Conservation (phyloP, 345 rosid species). For the Litchi chinensis region DNA sequence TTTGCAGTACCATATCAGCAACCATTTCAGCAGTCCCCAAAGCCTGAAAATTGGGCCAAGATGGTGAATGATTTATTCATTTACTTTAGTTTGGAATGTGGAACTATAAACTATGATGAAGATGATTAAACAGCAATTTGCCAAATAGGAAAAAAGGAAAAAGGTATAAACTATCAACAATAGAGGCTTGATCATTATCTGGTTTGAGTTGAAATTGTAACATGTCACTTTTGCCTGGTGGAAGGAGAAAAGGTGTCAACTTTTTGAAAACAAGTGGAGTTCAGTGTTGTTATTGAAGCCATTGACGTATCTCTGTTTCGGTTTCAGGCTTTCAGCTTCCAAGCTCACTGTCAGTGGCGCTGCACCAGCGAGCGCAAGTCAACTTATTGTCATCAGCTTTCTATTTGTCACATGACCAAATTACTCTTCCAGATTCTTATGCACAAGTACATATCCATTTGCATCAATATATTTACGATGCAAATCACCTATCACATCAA, state of each 20-base stretch:
- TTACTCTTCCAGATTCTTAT: background rate
- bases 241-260: slow-evolving; percentile 14
- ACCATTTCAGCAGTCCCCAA: slow-evolving; percentile 91
- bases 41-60: slow-evolving; percentile 57
- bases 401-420: background rate
- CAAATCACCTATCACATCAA: too few relatives aligned
- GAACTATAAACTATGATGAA: background rate
- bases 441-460: background rate
- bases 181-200: background rate
- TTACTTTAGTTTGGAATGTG: background rate
- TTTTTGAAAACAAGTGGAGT: background rate
- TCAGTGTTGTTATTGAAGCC: slow-evolving; percentile 30
- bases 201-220: background rate
- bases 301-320: slow-evolving; percentile 9
- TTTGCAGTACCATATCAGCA: slow-evolving; percentile 70
- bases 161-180: background rate
- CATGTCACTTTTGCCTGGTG: background rate
- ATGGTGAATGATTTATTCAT: background rate
- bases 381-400: background rate
- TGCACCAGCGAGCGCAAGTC: background rate
- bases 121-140: background rate
- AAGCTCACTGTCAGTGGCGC: background rate
- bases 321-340: slow-evolving; percentile 12
- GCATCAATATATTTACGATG: too few relatives aligned
- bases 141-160: background rate